phyloP scores from a whole-genome alignment of 2,329 filamentous ascomycete genomes.

The Aureobasidium subglaciale region DNA sequence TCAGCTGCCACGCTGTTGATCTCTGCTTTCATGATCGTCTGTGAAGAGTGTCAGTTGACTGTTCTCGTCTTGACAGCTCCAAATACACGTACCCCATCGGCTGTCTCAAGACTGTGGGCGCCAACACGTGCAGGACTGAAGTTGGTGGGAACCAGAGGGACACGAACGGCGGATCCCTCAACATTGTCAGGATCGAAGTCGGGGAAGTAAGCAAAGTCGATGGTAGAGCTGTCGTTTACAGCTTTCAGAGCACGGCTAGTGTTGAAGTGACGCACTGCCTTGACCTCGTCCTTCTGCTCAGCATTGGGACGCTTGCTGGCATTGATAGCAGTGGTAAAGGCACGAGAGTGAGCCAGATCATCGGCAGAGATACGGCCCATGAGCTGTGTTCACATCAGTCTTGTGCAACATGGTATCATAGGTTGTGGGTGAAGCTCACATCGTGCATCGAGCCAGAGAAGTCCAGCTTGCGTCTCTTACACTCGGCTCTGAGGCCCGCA shows the following conservation, averaged over 20 bases:
- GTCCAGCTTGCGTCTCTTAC: conserved; percentile 42
- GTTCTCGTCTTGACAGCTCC: not conserved
- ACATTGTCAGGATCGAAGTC: conserved; percentile 39
- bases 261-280: conserved; percentile 51
- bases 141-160: conserved; percentile 27
- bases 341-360: conserved; percentile 45
- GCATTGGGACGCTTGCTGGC: conserved; percentile 36
- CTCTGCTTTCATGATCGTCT: conserved; percentile 46
- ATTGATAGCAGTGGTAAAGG: conserved; percentile 49
- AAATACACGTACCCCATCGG: conserved; percentile 18
- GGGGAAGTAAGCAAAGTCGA: conserved; percentile 58
- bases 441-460: conserved; percentile 43
- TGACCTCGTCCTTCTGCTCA: conserved; percentile 20
- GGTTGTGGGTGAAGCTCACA: conserved; percentile 28
- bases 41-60: not conserved
- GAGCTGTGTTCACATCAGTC: conserved; percentile 31
- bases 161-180: conserved; percentile 20
- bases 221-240: conserved; percentile 51
- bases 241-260: conserved; percentile 51
- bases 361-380: conserved; percentile 47
- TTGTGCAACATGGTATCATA: not conserved
- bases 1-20: conserved; percentile 46
- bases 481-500: conserved; percentile 45
- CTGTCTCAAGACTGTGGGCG: conserved; percentile 19
- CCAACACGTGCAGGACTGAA: conserved; percentile 18